Conservation (phyloP, 140 eudicot genomes). For the Stevia rebaudiana region DNA sequence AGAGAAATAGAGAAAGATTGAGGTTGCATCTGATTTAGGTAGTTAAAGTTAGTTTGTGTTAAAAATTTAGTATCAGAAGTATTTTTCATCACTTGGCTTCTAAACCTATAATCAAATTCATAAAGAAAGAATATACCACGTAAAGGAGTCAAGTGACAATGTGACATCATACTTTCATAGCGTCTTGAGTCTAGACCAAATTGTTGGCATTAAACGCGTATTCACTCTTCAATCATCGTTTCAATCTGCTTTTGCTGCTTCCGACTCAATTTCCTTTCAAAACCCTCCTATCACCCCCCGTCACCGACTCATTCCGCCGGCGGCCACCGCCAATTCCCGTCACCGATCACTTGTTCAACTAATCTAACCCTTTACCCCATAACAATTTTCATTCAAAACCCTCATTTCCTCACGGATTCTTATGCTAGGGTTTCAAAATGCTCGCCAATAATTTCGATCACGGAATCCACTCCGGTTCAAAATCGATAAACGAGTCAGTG, state of each 20-base stretch:
- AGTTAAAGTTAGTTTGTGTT: too few relatives aligned
- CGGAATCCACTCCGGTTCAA: constrained; percentile 44
- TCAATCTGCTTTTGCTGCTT: not conserved
- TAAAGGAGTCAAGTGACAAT: constrained; percentile 7
- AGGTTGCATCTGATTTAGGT: too few relatives aligned
- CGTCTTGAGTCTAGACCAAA: too few relatives aligned
- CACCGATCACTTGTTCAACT: not conserved
- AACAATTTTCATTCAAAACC: not conserved
- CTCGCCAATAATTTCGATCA: constrained; percentile 28
- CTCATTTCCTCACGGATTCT: constrained; percentile 12
- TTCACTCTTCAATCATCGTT: constrained; percentile 9
- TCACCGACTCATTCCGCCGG: not conserved
- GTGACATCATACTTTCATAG: too few relatives aligned
- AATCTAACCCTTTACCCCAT: not conserved
- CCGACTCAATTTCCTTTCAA: constrained; percentile 6
- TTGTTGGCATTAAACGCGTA: constrained; percentile 9
- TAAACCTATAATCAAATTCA: not conserved
- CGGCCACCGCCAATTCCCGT: constrained; percentile 8
- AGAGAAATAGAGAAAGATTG: too few relatives aligned
- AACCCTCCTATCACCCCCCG: constrained; percentile 13
- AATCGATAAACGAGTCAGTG: constrained; percentile 71
- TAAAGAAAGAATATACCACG: not conserved
- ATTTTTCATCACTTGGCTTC: too few relatives aligned
- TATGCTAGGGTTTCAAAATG: constrained; percentile 36
- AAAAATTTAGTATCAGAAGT: too few relatives aligned